Base-by-base conservation (phyloP, 1,139 yeast genomes). In the Arxiozyma slooffiae region DNA sequence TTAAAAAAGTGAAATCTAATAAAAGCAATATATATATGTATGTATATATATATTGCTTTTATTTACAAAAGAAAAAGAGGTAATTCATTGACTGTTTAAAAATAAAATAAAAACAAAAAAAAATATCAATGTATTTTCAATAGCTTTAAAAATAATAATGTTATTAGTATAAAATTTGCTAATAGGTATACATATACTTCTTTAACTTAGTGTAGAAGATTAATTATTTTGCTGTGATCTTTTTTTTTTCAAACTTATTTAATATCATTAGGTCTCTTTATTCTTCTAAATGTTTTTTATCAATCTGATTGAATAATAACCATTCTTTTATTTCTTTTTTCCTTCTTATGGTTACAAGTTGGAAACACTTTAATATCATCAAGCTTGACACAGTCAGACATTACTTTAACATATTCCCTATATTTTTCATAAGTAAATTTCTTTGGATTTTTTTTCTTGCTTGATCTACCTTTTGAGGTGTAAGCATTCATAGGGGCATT, bases 391-490 rank as follows among this genome's bases (percentile, higher is more conserved):
- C 88, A 82, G 44, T 71, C 69, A 3, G 79, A 80, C 75, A 64
- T 63, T 52, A 74, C 77, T 60, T 73, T 74, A 48, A 85, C 88
- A 52, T 75, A 71, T 38, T 76, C 82, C 59, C 83, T 89, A 67
- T 97, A 89, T 55, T 72, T 70, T 47, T 77, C 74, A 70, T 88
- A 85, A 0, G 96, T 80, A 64, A 77, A 77, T 55, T 76, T 80
- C 67, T 88, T 85, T 81, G 94, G 82, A 60, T 88, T 77, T 59
- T n/a, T n/a, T 80, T 82, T 58, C 88, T 80, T 38, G 88, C 81
- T 58, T 82, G 79, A 68, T 82, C 83, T 64, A 89, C 97, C 64
- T 89, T 97, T 58, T 78, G 77, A 3, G 96, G 96, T 0, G 94
- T 80, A 41, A 89, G 73, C 59, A 87, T 78, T 97, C 97, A 89